phyloP scores from a whole-genome alignment of 192 early-diverging fungal genomes.

The Coemansia sp. region DNA sequence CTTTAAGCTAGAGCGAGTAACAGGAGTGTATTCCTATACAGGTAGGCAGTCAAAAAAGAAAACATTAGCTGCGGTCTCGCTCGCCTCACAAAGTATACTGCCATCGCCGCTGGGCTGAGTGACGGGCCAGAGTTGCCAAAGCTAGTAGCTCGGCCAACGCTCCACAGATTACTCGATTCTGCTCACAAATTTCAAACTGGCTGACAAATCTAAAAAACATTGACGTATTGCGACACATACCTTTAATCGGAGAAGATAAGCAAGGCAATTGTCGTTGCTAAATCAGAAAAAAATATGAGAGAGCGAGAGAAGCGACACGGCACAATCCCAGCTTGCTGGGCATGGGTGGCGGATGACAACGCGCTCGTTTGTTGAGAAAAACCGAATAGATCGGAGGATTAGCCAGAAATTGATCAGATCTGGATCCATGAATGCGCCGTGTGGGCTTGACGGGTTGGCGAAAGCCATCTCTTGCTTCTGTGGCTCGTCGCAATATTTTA shows the following conservation, averaged over 20 bases:
- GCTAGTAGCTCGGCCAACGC: not conserved
- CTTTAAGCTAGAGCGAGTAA: slow-evolving; percentile 7
- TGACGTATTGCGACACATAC: not conserved
- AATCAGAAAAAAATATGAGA: not conserved
- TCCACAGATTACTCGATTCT: not conserved
- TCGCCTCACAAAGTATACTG: not conserved
- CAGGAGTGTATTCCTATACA: not conserved
- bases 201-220: slow-evolving; percentile 1
- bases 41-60: not conserved
- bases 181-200: not conserved
- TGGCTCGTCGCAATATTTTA: too few relatives aligned
- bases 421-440: too few relatives aligned
- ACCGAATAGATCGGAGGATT: not conserved
- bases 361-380: not conserved
- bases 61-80: not conserved
- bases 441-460: too few relatives aligned
- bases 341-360: not conserved
- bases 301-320: not conserved
- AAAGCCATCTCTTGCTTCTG: too few relatives aligned
- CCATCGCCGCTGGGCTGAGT: not conserved
- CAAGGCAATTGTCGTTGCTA: not conserved
- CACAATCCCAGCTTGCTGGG: not conserved
- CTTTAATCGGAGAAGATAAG: not conserved
- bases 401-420: too few relatives aligned
- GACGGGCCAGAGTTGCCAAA: not conserved